Base-by-base conservation (phyloP, 495 filamentous ascomycete species). In the Penicillium mononematosum region DNA sequence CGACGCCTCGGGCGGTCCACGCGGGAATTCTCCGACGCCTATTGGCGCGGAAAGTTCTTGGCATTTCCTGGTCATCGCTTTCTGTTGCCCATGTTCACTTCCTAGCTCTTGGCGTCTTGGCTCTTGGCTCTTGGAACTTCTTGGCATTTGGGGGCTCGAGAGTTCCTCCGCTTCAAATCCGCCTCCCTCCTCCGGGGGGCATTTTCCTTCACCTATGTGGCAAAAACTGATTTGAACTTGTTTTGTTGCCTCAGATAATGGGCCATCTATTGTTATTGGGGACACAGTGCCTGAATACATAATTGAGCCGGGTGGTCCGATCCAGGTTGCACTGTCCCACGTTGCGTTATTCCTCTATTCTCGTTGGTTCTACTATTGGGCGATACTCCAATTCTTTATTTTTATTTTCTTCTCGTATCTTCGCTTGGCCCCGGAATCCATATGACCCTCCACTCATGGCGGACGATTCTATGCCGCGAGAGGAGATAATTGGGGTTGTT, bases 81-180 rank as follows among this genome's bases (percentile, higher is more conserved):
- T 32, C n/a, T 7, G 2, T 44, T 16, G 2, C 32, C 12, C n/a
- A 31, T 4, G n/a, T 20, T 19, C 9, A 36, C 39, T 55, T 27
- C 27, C 39, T 17, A 42, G 16, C 11, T 22, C 39, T 55, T 7
- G 44, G 43, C 53, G 14, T 25, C 63, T 68, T 68, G 66, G 66
- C 63, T 58, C 55, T 70, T 58, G 52, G 44, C 50, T 25, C 54
- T 70, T 59, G 50, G 50, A 38, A 22, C 8, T 42, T 48, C 70
- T 75, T 73, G 72, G 72, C 72, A 36, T n/a, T 20, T 42, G 48
- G 66, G 61, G 66, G 69, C 51, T 58, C 53, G 66, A 68, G 66
- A 53, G 58, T 56, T 38, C 42, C 56, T 62, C 58, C 59, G 45
- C 54, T 65, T 70, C 66, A 72, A 69, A 66, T 65, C 62, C 56